A percentile compares a stretch with the other conserved stretches of the same genome.
These are phyloP conservation scores for Giardia muris DNA, from an alignment of 208 protist genomes.

Conservation along the genomic window DNA sequence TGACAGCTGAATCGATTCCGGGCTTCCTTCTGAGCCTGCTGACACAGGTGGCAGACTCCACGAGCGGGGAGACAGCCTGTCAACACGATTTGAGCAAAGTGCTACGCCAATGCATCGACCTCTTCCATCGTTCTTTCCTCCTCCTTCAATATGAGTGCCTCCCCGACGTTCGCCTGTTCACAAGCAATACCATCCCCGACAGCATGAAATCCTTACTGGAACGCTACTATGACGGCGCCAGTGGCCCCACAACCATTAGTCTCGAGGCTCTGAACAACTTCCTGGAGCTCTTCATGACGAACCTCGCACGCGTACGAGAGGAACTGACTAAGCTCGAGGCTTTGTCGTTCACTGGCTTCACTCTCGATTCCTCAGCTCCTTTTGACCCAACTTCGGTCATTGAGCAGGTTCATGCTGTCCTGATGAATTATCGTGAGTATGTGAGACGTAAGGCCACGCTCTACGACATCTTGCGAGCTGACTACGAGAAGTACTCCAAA, in stretches of 20 bases:
- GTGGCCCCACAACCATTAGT: background rate
- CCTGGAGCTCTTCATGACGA: background rate
- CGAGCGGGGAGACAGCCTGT: background rate
- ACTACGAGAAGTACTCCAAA: no score
- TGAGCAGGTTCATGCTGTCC: background rate
- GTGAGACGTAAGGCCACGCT: no score
- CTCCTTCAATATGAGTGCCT: background rate
- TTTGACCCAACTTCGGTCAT: background rate
- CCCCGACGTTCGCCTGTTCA: background rate
- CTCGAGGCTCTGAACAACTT: background rate
- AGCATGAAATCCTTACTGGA: background rate
- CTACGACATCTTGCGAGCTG: no score
- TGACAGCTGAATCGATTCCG: background rate
- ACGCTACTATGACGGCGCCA: background rate
- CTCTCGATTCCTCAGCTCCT: background rate
- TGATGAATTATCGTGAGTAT: no score
- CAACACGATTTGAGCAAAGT: background rate
- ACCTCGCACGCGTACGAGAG: background rate
- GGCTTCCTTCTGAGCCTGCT: background rate
- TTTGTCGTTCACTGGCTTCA: background rate
- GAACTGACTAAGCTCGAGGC: background rate
- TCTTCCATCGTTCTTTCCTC: background rate
- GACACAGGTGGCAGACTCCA: background rate
- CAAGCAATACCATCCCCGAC: background rate
- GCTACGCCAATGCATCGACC: background rate